These are phyloP conservation scores for Phylloporus sp. DNA, from an alignment of 768 basidiomycete genomes.

Conservation along the genomic window DNA sequence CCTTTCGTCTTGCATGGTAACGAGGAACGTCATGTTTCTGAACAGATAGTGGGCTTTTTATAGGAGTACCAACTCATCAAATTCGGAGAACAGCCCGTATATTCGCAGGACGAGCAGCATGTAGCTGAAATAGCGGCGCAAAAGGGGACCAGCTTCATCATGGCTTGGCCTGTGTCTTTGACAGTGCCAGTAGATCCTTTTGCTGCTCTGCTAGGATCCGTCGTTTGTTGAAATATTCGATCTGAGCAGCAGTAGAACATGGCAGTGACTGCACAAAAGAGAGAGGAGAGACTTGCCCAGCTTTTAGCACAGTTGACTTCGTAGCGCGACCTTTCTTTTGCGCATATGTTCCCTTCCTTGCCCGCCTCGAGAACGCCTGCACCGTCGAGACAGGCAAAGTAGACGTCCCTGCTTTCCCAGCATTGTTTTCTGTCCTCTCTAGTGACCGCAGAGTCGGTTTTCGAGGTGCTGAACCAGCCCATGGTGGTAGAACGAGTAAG, in stretches of 20 bases:
- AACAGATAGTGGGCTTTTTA: not conserved
- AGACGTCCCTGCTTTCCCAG: slow-evolving; percentile 81
- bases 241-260: slow-evolving; percentile 45
- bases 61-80: slow-evolving; percentile 4
- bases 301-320: slow-evolving; percentile 78
- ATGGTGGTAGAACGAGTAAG: slow-evolving; percentile 8
- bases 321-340: slow-evolving; percentile 54
- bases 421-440: slow-evolving; percentile 74
- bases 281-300: slow-evolving; percentile 61
- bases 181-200: slow-evolving; percentile 60
- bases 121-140: not conserved
- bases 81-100: not conserved
- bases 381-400: slow-evolving; percentile 80
- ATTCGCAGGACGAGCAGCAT: not conserved
- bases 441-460: slow-evolving; percentile 39
- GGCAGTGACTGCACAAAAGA: not conserved
- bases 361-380: slow-evolving; percentile 69
- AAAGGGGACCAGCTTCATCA: slow-evolving; percentile 2
- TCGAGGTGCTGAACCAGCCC: slow-evolving; percentile 36
- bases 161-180: slow-evolving; percentile 32
- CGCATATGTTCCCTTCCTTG: slow-evolving; percentile 61
- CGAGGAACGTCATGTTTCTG: not conserved
- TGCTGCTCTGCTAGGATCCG: slow-evolving; percentile 78
- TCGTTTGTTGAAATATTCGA: slow-evolving; percentile 93
- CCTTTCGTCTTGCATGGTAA: slow-evolving; percentile 1